Base-by-base conservation (phyloP, 2,329 filamentous ascomycete genomes). In the Calonectria montana region DNA sequence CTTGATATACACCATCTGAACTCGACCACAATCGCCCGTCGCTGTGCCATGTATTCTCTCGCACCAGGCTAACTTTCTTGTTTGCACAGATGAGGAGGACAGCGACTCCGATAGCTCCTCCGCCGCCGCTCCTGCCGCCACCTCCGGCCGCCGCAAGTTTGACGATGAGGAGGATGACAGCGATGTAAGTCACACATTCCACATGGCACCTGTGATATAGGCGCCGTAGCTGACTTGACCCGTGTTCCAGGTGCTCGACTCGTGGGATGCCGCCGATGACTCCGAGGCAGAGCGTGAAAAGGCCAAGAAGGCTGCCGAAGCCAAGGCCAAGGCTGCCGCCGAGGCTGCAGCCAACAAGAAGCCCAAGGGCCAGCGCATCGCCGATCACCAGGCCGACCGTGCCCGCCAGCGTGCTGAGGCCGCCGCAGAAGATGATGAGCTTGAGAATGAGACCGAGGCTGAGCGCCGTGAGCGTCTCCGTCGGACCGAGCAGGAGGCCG, bases 271-370 rank as follows among this genome's bases (percentile, higher is more conserved):
- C 70, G 96, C 94, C 78, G 97, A 98, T 81, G 97, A 99, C 86
- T 98, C 95, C 73, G 97, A 99, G 80, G 96, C 92, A 79, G 97
- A 99, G 88, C 94, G 95, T 80, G 96, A 98, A 85, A 99, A 98
- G 88, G 94, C 91, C 31, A 94, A 94, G 85, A 97, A 96, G 87
- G 95, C 92, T 63, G 93, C 90, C 7, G 96, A 94, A 81, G 93
- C 91, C 65, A 97, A 97, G 85, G 94, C 94, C 70, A 97, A 97
- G 85, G 95, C 94, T 31, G 95, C 96, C 0, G 96, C 94, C 53
- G 94, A 95, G 80, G 95, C 95, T 9, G 94, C 94, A 50, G 95
- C 95, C 65, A 94, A 92, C 80, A 97, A 98, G 88, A 98, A 98
- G 88, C 90, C 91, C 82, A 97, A 96, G 87, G 85, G 92, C 43